A percentile compares a stretch with the other conserved stretches of the same genome.
Evolutionary conservation across 2,329 filamentous ascomycete species (phyloP).

Genomic region (Fusarium coicis): DNA sequence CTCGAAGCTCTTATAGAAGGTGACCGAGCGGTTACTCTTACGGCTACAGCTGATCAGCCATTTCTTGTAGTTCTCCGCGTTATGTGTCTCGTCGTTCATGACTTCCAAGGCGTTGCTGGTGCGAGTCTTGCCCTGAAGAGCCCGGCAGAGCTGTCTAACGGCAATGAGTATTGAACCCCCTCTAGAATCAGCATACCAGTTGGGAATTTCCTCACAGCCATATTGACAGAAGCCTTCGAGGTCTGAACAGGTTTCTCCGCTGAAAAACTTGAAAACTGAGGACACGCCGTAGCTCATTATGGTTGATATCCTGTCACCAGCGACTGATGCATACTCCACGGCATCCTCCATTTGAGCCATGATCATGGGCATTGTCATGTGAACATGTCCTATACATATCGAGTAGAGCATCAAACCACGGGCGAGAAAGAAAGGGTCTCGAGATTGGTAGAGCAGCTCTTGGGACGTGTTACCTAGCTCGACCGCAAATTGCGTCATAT

Average conservation of each 20-base stretch:
- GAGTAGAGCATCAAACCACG: conserved; percentile 76
- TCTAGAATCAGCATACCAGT: conserved; percentile 76
- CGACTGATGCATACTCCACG: conserved; percentile 71
- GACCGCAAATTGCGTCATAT: conserved; percentile 74
- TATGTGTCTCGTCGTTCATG: conserved; percentile 76
- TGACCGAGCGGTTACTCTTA: conserved; percentile 71
- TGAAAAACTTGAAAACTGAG: conserved; percentile 74
- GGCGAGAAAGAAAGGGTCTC: conserved; percentile 73
- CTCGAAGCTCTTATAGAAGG: conserved; percentile 76
- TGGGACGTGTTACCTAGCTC: conserved; percentile 72
- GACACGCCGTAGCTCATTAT: conserved; percentile 77
- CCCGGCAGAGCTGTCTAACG: conserved; percentile 72
- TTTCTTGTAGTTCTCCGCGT: conserved; percentile 66
- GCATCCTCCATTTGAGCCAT: conserved; percentile 71
- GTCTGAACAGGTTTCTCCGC: conserved; percentile 74
- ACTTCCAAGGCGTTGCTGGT: conserved; percentile 62
- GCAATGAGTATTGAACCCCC: conserved; percentile 77
- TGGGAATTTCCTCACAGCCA: conserved; percentile 77
- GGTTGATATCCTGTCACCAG: conserved; percentile 77
- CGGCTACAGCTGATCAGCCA: conserved; percentile 64
- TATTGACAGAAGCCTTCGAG: conserved; percentile 77
- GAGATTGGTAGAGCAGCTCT: conserved; percentile 70
- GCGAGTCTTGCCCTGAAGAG: conserved; percentile 79
- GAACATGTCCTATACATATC: conserved; percentile 76
- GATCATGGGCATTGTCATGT: conserved; percentile 68